A percentile compares a stretch with the other conserved stretches of the same genome.
These are phyloP conservation scores for Dentipellis sp. DNA, from an alignment of 768 basidiomycete species.

Conservation along the genomic window DNA sequence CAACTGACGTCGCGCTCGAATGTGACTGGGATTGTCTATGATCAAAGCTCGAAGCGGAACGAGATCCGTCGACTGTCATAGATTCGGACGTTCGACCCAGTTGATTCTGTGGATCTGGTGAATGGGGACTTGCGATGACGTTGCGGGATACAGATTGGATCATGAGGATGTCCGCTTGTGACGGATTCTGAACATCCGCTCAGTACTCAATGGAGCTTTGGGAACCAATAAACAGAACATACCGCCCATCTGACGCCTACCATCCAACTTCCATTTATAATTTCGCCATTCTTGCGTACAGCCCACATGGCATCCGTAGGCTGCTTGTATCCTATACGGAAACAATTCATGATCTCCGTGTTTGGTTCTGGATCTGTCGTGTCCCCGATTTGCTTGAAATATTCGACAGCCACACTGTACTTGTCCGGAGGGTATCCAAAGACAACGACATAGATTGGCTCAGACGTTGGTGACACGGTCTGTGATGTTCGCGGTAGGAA, in stretches of 20 bases:
- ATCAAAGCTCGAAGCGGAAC: constrained; percentile 23
- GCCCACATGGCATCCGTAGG: constrained; percentile 70
- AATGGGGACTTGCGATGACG: constrained; percentile 8
- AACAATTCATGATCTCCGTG: constrained; percentile 68
- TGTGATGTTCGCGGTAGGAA: constrained; percentile 13
- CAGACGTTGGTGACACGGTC: constrained; percentile 19
- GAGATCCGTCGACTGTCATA: constrained; percentile 14
- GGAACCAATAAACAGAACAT: constrained; percentile 24
- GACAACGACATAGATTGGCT: constrained; percentile 59
- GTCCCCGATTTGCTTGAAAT: constrained; percentile 66
- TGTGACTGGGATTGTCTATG: constrained; percentile 34
- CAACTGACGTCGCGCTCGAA: constrained; percentile 33
- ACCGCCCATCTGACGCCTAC: constrained; percentile 83
- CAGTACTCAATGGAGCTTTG: neutral
- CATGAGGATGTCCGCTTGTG: constrained; percentile 45
- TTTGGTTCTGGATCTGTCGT: constrained; percentile 61
- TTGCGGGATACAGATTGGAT: constrained; percentile 23
- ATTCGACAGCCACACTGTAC: constrained; percentile 61
- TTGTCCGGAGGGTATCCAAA: constrained; percentile 87
- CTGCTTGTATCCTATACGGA: constrained; percentile 67
- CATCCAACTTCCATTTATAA: constrained; percentile 72
- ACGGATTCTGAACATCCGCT: constrained; percentile 39
- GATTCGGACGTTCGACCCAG: constrained; percentile 9
- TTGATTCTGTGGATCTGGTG: constrained; percentile 12
- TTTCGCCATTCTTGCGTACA: constrained; percentile 74